These are phyloP conservation scores for Pythium vanterpoolii DNA, from an alignment of 352 stramenopile species.

Conservation along the genomic window DNA sequence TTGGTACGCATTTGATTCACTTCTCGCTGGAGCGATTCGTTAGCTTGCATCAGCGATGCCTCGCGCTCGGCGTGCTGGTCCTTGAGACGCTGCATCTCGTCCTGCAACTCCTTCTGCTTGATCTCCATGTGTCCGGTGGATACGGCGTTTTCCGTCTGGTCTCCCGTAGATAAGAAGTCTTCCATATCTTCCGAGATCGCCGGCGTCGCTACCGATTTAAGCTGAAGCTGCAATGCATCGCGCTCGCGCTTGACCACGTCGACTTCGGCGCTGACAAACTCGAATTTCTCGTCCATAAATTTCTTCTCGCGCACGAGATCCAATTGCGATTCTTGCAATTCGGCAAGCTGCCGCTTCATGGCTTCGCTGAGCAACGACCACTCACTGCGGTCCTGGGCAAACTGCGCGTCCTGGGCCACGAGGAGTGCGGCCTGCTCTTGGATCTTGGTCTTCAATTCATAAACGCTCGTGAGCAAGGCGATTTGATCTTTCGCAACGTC, in stretches of 20 bases:
- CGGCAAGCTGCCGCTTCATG: slow-evolving; percentile 14
- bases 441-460: slow-evolving; percentile 21
- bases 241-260: slow-evolving; percentile 29
- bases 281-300: slow-evolving; percentile 35
- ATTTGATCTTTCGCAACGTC: slow-evolving; percentile 11
- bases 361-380: slow-evolving; percentile 27
- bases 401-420: slow-evolving; percentile 21
- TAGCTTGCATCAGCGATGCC: neutral
- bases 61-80: slow-evolving; percentile 1
- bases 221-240: slow-evolving; percentile 3
- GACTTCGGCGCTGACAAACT: slow-evolving; percentile 30
- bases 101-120: neutral
- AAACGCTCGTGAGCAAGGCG: slow-evolving; percentile 28
- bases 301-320: slow-evolving; percentile 34
- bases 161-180: neutral
- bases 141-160: neutral
- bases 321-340: slow-evolving; percentile 17
- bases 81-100: neutral
- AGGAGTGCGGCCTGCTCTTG: slow-evolving; percentile 17
- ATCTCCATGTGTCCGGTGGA: no score
- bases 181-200: neutral
- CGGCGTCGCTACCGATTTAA: no score
- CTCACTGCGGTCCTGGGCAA: slow-evolving; percentile 29
- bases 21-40: neutral
- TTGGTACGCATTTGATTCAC: no score